These are phyloP conservation scores for Botryobasidium botryosum DNA, from an alignment of 768 basidiomycete species.

Conservation along the genomic window DNA sequence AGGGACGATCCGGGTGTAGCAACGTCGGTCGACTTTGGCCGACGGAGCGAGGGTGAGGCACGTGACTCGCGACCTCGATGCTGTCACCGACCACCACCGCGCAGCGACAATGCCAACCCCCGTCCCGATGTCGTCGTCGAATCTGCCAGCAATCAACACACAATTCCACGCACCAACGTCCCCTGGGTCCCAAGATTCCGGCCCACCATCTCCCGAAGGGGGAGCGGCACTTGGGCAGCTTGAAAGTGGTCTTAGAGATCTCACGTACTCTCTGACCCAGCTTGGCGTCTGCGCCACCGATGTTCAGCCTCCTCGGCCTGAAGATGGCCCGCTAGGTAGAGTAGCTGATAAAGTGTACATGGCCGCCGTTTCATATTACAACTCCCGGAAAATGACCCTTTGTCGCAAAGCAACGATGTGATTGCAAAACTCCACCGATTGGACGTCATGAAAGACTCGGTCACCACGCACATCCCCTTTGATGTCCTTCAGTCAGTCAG, in stretches of 20 bases:
- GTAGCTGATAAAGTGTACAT: constrained; percentile 10
- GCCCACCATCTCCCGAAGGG: too few species aligned
- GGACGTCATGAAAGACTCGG: constrained; percentile 8
- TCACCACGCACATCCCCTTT: constrained; percentile 7
- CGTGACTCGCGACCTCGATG: too few species aligned
- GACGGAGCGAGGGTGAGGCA: too few species aligned
- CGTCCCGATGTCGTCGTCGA: too few species aligned
- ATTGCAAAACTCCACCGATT: constrained; percentile 7
- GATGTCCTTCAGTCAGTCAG: constrained; percentile 8
- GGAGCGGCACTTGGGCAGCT: not conserved
- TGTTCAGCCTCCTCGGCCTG: constrained; percentile 6
- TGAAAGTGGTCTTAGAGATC: not conserved
- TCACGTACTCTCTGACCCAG: constrained; percentile 6
- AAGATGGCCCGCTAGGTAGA: constrained; percentile 6
- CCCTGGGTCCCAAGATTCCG: too few species aligned
- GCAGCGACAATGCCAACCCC: too few species aligned
- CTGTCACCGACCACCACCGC: too few species aligned
- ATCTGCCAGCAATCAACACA: too few species aligned
- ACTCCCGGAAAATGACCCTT: not conserved
- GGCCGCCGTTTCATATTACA: not conserved
- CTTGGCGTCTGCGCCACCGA: constrained; percentile 9
- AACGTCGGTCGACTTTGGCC: too few species aligned
- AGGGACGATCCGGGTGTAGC: too few species aligned
- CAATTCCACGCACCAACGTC: too few species aligned
- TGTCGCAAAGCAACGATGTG: constrained; percentile 5